phyloP scores from a whole-genome alignment of 495 filamentous ascomycete genomes.

The Penicillium flavigenum region DNA sequence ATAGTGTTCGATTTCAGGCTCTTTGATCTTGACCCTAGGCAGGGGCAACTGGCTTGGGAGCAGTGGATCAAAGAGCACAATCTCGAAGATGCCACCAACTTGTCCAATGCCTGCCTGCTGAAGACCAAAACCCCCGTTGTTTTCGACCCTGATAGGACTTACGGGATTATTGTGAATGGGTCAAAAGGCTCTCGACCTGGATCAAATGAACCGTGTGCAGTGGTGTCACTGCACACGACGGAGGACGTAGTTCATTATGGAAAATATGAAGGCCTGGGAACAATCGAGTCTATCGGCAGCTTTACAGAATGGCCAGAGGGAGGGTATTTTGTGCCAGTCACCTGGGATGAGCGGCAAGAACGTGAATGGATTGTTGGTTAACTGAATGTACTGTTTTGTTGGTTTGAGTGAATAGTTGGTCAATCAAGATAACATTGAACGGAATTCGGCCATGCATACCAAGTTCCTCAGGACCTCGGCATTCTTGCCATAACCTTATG shows the following conservation, averaged over 20 bases:
- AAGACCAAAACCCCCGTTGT: neutral
- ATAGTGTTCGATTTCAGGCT: neutral
- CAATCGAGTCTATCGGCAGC: neutral
- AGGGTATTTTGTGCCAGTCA: neutral
- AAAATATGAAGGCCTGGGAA: neutral
- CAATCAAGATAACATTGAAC: neutral
- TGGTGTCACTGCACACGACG: neutral
- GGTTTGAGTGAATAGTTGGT: neutral
- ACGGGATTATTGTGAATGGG: neutral
- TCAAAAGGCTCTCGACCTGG: neutral
- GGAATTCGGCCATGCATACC: neutral
- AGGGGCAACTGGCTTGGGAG: neutral
- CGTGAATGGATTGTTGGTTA: conserved; percentile 1
- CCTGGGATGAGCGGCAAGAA: neutral
- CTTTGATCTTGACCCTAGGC: neutral
- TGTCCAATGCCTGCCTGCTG: neutral
- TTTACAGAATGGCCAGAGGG: neutral
- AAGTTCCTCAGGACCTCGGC: neutral
- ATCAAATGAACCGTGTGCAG: neutral
- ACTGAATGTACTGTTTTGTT: neutral
- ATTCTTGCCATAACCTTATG: neutral
- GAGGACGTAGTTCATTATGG: neutral
- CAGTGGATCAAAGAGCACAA: neutral
- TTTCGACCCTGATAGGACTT: neutral
- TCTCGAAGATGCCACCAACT: neutral